These are phyloP conservation scores for Porcisia deanei DNA, from an alignment of 208 protist species.

Conservation along the genomic window DNA sequence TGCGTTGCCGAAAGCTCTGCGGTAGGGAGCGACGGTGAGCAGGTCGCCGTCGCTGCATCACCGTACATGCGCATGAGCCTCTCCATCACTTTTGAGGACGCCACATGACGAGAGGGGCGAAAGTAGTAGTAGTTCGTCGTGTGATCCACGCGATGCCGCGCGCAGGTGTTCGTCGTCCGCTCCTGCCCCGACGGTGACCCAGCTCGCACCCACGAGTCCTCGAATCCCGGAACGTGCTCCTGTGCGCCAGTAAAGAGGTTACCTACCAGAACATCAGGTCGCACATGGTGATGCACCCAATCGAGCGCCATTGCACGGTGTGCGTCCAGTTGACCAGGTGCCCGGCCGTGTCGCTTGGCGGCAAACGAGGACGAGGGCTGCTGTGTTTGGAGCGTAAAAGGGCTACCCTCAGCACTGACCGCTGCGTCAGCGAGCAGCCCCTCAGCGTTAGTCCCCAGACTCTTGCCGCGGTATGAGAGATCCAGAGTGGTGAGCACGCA, in stretches of 20 bases:
- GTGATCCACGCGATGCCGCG: slow-evolving; percentile 36
- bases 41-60: background rate
- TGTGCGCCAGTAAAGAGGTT: slow-evolving; percentile 56
- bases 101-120: slow-evolving; percentile 33
- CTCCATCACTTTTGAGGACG: slow-evolving; percentile 1
- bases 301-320: slow-evolving; percentile 63
- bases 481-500: slow-evolving; percentile 65
- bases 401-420: slow-evolving; percentile 68
- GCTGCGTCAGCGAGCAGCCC: slow-evolving; percentile 38
- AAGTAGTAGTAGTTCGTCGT: slow-evolving; percentile 83
- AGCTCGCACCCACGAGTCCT: slow-evolving; percentile 68
- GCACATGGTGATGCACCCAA: slow-evolving; percentile 53
- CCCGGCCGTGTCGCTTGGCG: slow-evolving; percentile 1
- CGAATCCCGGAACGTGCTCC: slow-evolving; percentile 54
- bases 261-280: slow-evolving; percentile 68
- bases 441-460: slow-evolving; percentile 41
- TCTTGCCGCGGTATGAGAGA: slow-evolving; percentile 84
- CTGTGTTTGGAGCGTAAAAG: slow-evolving; percentile 49
- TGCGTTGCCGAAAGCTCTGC: background rate
- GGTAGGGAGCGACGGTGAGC: background rate
- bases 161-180: slow-evolving; percentile 77
- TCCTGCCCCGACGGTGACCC: slow-evolving; percentile 66
- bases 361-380: slow-evolving; percentile 9
- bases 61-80: slow-evolving; percentile 8
- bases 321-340: slow-evolving; percentile 41